These are phyloP conservation scores for Caloboletus firmus DNA, from an alignment of 1,284 basidiomycete species.

Conservation along the genomic window DNA sequence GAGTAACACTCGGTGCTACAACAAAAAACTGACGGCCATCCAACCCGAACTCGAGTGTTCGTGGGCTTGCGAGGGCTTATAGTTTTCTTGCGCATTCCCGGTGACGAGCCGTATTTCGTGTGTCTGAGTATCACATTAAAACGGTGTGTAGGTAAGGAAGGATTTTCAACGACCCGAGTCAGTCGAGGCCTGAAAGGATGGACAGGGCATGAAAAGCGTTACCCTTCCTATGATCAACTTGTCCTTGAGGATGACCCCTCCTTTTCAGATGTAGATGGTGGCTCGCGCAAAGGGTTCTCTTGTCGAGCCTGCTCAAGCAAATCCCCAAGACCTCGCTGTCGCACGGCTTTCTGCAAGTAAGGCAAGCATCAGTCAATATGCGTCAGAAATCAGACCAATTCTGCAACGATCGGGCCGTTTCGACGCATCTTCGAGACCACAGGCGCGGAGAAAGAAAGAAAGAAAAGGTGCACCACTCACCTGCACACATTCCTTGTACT, in stretches of 20 bases:
- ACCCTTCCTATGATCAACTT: slow-evolving; percentile 5
- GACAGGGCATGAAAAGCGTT: not conserved
- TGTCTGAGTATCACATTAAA: not conserved
- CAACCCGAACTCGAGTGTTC: not conserved
- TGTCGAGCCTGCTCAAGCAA: slow-evolving; percentile 78
- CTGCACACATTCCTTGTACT: slow-evolving; percentile 80
- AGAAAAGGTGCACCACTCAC: slow-evolving; percentile 36
- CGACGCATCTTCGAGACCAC: not conserved
- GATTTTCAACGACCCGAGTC: not conserved
- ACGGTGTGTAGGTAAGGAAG: not conserved
- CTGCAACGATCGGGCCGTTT: not conserved
- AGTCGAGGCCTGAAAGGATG: not conserved
- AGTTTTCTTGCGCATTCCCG: not conserved
- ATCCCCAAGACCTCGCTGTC: slow-evolving; percentile 72
- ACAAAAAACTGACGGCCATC: not conserved
- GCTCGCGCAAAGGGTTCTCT: slow-evolving; percentile 75
- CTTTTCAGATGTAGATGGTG: slow-evolving; percentile 28
- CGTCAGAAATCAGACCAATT: not conserved
- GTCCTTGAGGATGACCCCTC: slow-evolving; percentile 18
- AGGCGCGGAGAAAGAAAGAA: not conserved
- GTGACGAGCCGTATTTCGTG: not conserved
- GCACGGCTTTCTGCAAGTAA: slow-evolving; percentile 70
- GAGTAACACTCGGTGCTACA: not conserved
- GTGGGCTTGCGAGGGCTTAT: not conserved
- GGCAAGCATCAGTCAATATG: slow-evolving; percentile 1